Evolutionary conservation across 441 rosid species (phyloP), one percentile per base, ranked within the genome.

Genomic region (Populus trichocarpa): DNA sequence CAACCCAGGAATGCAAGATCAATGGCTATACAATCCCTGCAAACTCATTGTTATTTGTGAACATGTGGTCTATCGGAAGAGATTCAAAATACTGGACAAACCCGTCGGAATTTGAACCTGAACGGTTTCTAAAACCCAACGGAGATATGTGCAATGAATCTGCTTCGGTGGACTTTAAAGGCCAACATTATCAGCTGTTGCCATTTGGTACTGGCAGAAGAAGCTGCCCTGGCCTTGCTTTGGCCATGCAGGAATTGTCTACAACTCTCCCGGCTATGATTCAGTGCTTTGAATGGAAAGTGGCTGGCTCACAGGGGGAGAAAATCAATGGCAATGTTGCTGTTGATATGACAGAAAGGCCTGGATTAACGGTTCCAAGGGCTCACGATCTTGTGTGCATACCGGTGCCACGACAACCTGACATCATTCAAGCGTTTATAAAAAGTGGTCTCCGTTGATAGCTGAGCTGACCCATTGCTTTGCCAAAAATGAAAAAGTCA

Each of bases 171-270:
- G 87, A 86, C 32, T 53, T 86, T 16, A 87, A 14, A 76, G 86
- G 89, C 23, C 76, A 80, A 22, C 84, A 83, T 67, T 84, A 61
- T 22, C 83, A 86, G 69, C 3, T 86, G 22, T 20, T 86, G 70
- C 87, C 89, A 0, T 86, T 86, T 11, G 89, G 89, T 33, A 77
- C 83, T 0, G 89, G 87, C 1, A 73, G 87, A 75, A 83, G 89
- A 76, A 87, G 81, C 6, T 86, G 89, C 25, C 84, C 87, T 1
- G 87, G 86, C 8, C 69, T 80, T 23, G 36, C 81, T 32, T 70
- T 83, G 23, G 87, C 86, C 18, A 61, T 85, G 85, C 77, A 46
- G 67, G 83, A 81, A 72, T 14, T 85, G 65, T 83, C 74, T 3
- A 59, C 71, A 0, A 14, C 76, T 3, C 64, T 87, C 9, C 86